phyloP scores from a whole-genome alignment of 305 asterid genomes.

The Fraxinus sp. region DNA sequence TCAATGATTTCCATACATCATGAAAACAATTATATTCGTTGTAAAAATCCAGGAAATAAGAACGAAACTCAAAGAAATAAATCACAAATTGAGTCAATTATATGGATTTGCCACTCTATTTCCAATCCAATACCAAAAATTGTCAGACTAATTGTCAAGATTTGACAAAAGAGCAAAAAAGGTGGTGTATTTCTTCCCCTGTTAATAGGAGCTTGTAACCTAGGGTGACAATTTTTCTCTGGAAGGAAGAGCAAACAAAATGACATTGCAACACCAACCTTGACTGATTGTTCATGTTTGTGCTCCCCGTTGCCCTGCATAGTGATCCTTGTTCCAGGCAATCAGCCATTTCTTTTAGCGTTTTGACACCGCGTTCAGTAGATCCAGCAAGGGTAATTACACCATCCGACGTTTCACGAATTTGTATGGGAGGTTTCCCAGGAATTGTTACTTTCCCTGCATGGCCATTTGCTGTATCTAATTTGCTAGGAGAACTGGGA shows the following conservation, averaged over 20 bases:
- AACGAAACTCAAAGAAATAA: not conserved
- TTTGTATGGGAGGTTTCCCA: constrained; percentile 88
- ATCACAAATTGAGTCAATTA: not conserved
- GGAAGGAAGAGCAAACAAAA: constrained; percentile 3
- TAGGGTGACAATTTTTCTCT: not conserved
- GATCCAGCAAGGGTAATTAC: constrained; percentile 98
- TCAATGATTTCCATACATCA: not conserved
- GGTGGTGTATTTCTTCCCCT: not conserved
- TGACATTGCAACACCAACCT: constrained; percentile 48
- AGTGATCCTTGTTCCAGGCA: constrained; percentile 96
- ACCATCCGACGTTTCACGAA: constrained; percentile 93
- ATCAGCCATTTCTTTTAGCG: constrained; percentile 91
- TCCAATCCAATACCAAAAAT: constrained; percentile 5
- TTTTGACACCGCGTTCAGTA: constrained; percentile 75
- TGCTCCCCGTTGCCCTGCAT: constrained; percentile 96
- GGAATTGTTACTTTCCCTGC: constrained; percentile 65
- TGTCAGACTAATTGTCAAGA: not conserved
- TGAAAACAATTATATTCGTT: not conserved
- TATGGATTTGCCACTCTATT: not conserved
- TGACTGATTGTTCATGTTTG: constrained; percentile 96
- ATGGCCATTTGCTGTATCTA: constrained; percentile 73
- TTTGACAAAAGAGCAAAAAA: not conserved
- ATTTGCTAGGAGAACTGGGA: constrained; percentile 46
- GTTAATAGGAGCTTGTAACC: constrained; percentile 6
- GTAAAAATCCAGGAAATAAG: not conserved